Conservation (phyloP, 1,139 yeast genomes). For the Geotrichum restrictum region DNA sequence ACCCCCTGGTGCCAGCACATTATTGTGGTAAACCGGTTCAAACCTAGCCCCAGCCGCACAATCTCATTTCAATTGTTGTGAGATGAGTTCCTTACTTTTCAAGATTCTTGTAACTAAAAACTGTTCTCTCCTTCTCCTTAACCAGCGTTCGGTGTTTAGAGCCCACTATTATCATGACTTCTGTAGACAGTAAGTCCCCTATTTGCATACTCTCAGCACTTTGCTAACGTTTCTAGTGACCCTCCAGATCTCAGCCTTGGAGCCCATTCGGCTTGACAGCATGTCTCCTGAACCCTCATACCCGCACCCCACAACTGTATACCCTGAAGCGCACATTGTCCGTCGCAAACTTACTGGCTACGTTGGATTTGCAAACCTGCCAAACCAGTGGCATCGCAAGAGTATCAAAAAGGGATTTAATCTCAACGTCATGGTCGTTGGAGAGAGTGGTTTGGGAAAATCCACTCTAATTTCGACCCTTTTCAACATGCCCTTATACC, state of each 20-base stretch:
- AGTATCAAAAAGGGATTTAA: constrained; percentile 91
- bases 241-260: constrained; percentile 14
- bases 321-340: constrained; percentile 42
- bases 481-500: constrained; percentile 72
- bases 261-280: constrained; percentile 14
- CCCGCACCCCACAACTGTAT: constrained; percentile 6
- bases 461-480: constrained; percentile 87
- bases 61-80: no score
- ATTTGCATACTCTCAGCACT: background rate
- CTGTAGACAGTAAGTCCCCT: constrained; percentile 9
- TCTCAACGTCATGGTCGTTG: constrained; percentile 56
- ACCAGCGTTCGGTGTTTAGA: background rate
- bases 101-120: no score
- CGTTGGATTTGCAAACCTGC: constrained; percentile 96
- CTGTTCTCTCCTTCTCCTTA: no score
- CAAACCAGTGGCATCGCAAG: constrained; percentile 98
- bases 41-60: no score
- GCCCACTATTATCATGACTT: constrained; percentile 4
- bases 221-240: background rate
- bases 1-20: no score
- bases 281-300: constrained; percentile 11
- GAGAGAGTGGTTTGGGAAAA: constrained; percentile 91
- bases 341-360: constrained; percentile 83
- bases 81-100: no score
- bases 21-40: no score